Conservation (phyloP, 2,329 filamentous ascomycete species). For the Neofusicoccum ribis region DNA sequence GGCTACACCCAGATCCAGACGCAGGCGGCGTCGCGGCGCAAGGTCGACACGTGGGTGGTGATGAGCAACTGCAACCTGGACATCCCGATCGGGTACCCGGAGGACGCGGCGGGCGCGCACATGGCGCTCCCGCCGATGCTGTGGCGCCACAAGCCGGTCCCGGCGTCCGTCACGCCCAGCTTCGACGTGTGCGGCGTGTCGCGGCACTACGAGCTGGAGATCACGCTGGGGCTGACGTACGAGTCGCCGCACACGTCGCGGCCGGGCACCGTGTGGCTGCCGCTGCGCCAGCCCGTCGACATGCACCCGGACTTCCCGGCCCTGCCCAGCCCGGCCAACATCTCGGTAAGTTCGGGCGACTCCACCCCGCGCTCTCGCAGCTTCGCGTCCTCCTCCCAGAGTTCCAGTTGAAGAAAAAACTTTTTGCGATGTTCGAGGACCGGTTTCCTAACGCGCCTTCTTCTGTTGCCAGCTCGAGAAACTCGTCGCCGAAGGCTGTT, state of each 20-base stretch:
- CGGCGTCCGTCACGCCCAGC: neutral
- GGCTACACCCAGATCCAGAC: constrained; percentile 1
- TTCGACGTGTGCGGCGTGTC: constrained; percentile 2
- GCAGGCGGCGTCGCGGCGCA: neutral
- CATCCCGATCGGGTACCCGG: neutral
- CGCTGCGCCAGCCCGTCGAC: neutral
- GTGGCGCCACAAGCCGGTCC: neutral
- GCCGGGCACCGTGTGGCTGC: constrained; percentile 2
- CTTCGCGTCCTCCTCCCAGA: neutral
- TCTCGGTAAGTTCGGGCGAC: neutral
- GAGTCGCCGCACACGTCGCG: neutral
- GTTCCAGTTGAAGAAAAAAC: neutral
- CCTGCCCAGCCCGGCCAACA: neutral
- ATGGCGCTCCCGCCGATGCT: neutral
- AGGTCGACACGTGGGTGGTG: neutral
- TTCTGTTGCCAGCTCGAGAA: neutral
- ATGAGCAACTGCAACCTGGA: neutral
- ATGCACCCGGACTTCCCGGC: constrained; percentile 1
- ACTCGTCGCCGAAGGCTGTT: neutral
- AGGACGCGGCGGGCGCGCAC: neutral
- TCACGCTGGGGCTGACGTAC: constrained; percentile 8
- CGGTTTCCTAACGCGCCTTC: neutral
- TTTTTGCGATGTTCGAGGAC: too few species aligned
- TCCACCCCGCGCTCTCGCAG: neutral
- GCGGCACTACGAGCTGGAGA: constrained; percentile 1